These are phyloP conservation scores for Mortierella sp. DNA, from an alignment of 371 early-diverging fungal genomes.

Conservation along the genomic window DNA sequence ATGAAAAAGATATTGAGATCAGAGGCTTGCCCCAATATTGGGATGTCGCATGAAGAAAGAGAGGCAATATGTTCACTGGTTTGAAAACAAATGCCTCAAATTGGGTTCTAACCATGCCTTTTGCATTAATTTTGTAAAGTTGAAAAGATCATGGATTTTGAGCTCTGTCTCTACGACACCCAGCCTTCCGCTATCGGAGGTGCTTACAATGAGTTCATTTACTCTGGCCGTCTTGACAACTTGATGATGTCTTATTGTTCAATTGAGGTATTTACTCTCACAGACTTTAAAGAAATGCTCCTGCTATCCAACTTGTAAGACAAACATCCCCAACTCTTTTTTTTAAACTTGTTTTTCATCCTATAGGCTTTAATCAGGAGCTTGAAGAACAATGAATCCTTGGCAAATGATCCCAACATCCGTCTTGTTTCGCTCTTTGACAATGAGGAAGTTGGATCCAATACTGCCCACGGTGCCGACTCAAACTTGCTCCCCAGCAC, in stretches of 20 bases:
- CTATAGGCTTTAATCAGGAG: conserved; percentile 71
- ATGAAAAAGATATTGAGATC: background rate
- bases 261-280: conserved; percentile 61
- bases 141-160: conserved; percentile 90
- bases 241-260: conserved; percentile 94
- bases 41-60: too few species aligned
- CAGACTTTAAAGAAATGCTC: background rate
- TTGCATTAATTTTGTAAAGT: conserved; percentile 51
- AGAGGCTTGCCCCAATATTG: background rate
- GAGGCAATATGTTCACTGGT: too few species aligned
- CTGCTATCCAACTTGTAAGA: background rate
- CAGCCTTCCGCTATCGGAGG: conserved; percentile 91
- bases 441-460: conserved; percentile 98
- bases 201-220: conserved; percentile 92
- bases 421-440: conserved; percentile 94
- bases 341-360: background rate
- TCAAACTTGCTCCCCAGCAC: conserved; percentile 87
- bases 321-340: background rate
- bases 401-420: conserved; percentile 81
- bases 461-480: conserved; percentile 95
- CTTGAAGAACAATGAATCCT: conserved; percentile 47
- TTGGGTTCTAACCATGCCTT: background rate
- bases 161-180: conserved; percentile 94
- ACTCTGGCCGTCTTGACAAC: conserved; percentile 95
- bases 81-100: background rate